These are phyloP conservation scores for Wickerhamomyces sydowiorum DNA, from an alignment of 805 yeast genomes.

Conservation along the genomic window DNA sequence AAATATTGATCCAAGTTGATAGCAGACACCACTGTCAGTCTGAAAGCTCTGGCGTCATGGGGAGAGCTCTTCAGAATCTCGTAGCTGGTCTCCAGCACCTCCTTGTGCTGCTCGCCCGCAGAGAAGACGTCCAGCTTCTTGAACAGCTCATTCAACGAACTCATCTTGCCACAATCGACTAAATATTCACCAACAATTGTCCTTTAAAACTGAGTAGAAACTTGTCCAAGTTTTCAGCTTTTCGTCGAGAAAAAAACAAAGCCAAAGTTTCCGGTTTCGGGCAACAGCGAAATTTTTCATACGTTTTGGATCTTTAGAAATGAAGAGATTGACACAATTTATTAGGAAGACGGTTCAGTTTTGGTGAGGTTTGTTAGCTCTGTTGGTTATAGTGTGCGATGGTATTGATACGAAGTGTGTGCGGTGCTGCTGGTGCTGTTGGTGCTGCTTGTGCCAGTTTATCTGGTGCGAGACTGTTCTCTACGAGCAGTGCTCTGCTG, in stretches of 20 bases:
- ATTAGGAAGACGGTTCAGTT: no score
- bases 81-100: slow-evolving; percentile 19
- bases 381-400: no score
- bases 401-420: not conserved
- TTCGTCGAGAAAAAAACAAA: not conserved
- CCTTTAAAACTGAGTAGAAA: no score
- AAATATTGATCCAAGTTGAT: slow-evolving; percentile 61
- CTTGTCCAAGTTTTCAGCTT: not conserved
- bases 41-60: slow-evolving; percentile 28
- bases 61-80: slow-evolving; percentile 22
- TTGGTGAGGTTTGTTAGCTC: no score
- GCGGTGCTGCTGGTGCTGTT: not conserved
- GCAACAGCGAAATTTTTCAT: not conserved
- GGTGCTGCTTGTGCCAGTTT: not conserved
- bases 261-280: not conserved
- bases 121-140: slow-evolving; percentile 21
- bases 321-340: no score
- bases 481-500: no score
- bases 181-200: no score
- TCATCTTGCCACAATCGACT: slow-evolving; percentile 7
- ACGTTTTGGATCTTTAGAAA: no score
- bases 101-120: slow-evolving; percentile 15
- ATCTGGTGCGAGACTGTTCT: no score
- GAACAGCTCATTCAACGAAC: slow-evolving; percentile 19
- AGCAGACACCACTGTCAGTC: slow-evolving; percentile 50